Evolutionary conservation across 768 basidiomycete genomes (phyloP), one percentile per base, ranked within the genome.

Genomic region (Lanmaoa rubissima): DNA sequence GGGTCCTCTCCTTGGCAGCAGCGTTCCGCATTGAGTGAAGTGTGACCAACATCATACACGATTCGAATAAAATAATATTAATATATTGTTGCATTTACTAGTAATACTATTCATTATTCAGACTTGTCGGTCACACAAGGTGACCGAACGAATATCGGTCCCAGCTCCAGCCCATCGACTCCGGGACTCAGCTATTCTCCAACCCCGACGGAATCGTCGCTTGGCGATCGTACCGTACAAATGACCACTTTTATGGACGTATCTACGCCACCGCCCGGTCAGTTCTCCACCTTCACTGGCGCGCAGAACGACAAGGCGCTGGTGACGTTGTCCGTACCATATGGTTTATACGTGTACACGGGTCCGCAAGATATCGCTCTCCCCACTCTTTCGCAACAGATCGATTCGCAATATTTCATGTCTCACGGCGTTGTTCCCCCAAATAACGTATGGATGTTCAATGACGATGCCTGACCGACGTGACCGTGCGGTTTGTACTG

Each of bases 111-210:
- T n/a, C n/a, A n/a, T n/a, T n/a, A n/a, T n/a, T n/a, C n/a, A n/a
- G n/a, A n/a, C n/a, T n/a, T n/a, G n/a, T n/a, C n/a, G n/a, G n/a
- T n/a, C n/a, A n/a, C n/a, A n/a, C n/a, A n/a, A n/a, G n/a, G n/a
- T n/a, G n/a, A n/a, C n/a, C n/a, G n/a, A n/a, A n/a, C n/a, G n/a
- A n/a, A n/a, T n/a, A n/a, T n/a, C n/a, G n/a, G n/a, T n/a, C n/a
- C n/a, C 45, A 60, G 61, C 46, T 57, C 65, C 11, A 79, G 77
- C 59, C 82, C 84, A 11, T 71, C 79, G n/a, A 84, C 82, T 0
- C 85, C 85, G 0, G 73, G 76, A 19, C 79, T 87, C 39, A 79
- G 76, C 12, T 81, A 82, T 48, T 86, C 85, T 0, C 85, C 85
- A 0, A 79, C 82, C 1, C 79, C 84, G 4, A 84, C 83, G 1